Conservation (phyloP, 441 rosid species). For the Populus hybrid region DNA sequence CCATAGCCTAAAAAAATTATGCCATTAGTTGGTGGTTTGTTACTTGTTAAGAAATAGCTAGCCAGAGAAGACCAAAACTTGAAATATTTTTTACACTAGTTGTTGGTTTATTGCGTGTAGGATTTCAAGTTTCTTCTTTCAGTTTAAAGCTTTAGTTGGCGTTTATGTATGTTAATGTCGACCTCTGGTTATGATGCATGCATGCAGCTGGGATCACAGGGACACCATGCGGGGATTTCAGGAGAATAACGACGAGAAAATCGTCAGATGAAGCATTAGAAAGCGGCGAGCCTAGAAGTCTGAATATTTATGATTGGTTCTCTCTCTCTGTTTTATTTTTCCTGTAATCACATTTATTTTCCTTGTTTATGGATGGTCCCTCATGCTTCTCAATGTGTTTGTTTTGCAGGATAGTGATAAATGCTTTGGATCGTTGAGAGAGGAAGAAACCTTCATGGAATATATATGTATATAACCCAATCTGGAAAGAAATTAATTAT, state of each 20-base stretch:
- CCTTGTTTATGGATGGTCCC: background rate
- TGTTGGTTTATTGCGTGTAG: too few species aligned
- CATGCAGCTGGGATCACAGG: slow-evolving; percentile 21
- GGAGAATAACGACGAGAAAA: slow-evolving; percentile 48
- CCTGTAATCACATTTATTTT: background rate
- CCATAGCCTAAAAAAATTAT: too few species aligned
- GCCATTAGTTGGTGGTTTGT: too few species aligned
- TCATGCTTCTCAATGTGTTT: background rate
- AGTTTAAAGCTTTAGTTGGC: background rate
- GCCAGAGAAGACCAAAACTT: too few species aligned
- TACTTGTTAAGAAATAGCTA: too few species aligned
- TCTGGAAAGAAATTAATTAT: too few species aligned
- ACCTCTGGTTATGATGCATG: too few species aligned
- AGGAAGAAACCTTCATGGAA: background rate
- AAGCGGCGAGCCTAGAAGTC: slow-evolving; percentile 44
- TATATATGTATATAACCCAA: background rate
- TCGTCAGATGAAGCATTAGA: slow-evolving; percentile 32
- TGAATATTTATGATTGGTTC: slow-evolving; percentile 61
- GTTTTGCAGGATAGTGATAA: slow-evolving; percentile 57
- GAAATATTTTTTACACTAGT: too few species aligned
- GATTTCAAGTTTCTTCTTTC: background rate
- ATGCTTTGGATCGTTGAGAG: slow-evolving; percentile 77
- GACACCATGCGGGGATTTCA: slow-evolving; percentile 53
- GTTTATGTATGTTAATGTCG: background rate
- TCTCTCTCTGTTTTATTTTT: background rate